These are phyloP conservation scores for Trypanosoma boissoni DNA, from an alignment of 208 protist species.

Conservation along the genomic window DNA sequence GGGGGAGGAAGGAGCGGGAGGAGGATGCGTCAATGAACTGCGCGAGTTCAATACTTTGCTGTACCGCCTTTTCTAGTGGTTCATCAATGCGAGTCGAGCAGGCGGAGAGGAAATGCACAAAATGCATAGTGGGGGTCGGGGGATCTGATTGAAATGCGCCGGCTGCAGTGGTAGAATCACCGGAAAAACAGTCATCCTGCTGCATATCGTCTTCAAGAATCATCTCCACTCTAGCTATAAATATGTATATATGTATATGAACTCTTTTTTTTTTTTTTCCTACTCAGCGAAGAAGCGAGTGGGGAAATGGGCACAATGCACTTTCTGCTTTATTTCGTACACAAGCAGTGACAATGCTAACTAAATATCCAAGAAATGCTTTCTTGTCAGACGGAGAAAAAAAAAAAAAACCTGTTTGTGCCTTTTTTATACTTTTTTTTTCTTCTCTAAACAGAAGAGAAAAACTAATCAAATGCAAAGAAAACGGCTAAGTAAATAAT, in stretches of 20 bases:
- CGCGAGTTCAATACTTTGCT: slow-evolving; percentile 22
- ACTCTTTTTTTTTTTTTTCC: neutral
- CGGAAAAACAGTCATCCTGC: too few relatives aligned
- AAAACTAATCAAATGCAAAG: neutral
- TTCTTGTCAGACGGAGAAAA: too few relatives aligned
- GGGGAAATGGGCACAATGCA: too few relatives aligned
- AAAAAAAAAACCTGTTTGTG: neutral
- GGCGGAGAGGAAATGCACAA: slow-evolving; percentile 18
- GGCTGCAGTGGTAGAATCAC: neutral
- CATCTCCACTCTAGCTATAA: slow-evolving; percentile 12
- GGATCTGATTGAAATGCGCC: neutral
- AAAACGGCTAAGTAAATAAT: slow-evolving; percentile 1
- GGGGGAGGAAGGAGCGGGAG: slow-evolving; percentile 7
- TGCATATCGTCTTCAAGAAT: too few relatives aligned
- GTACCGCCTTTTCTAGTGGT: slow-evolving; percentile 9
- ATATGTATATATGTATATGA: neutral
- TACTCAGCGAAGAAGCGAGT: too few relatives aligned
- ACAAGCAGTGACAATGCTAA: too few relatives aligned
- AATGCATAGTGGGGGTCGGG: neutral
- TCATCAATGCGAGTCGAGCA: slow-evolving; percentile 17
- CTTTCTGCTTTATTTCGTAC: too few relatives aligned
- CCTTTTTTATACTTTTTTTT: neutral
- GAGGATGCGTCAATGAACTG: slow-evolving; percentile 16
- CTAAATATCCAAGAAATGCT: too few relatives aligned
- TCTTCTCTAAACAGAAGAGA: neutral